A percentile compares a stretch with the other conserved stretches of the same genome.
Conservation (phyloP, 176 grass and related monocot genomes). For the Aegilops bicornis region DNA sequence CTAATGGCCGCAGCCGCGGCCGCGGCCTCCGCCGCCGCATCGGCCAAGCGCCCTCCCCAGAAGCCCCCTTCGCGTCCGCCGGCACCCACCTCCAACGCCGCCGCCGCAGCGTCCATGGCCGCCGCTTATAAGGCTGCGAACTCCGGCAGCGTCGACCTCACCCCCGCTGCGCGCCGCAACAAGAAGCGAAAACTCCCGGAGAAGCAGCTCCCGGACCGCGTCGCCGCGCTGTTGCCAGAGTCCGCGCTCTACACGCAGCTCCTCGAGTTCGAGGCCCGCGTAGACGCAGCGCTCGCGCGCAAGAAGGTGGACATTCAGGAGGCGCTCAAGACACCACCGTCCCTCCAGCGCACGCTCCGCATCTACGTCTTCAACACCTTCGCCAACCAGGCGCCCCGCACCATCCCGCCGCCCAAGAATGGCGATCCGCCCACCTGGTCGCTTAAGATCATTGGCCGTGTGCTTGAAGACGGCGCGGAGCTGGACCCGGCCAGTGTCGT, state of each 20-base stretch:
- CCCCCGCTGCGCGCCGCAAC: constrained; percentile 67
- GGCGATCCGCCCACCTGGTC: constrained; percentile 90
- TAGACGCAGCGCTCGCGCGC: constrained; percentile 71
- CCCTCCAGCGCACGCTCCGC: constrained; percentile 84
- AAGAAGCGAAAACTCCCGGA: constrained; percentile 95
- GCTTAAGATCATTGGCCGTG: constrained; percentile 89
- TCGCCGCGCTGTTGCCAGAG: constrained; percentile 77
- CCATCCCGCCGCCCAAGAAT: constrained; percentile 46
- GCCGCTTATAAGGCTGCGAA: constrained; percentile 43
- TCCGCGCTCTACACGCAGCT: constrained; percentile 94
- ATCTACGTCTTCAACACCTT: constrained; percentile 98
- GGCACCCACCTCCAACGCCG: constrained; percentile 32
- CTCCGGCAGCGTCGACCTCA: constrained; percentile 54
- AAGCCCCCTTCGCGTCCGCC: constrained; percentile 56
- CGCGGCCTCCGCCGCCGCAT: background rate
- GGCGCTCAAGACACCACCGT: constrained; percentile 75
- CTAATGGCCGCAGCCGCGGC: constrained; percentile 39
- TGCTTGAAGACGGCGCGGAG: constrained; percentile 73
- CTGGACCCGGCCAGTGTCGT: constrained; percentile 68
- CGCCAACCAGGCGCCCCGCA: constrained; percentile 66
- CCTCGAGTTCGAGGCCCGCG: constrained; percentile 88
- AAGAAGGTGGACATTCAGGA: constrained; percentile 98
- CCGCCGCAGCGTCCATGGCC: constrained; percentile 20
- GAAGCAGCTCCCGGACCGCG: constrained; percentile 93
- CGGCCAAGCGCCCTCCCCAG: constrained; percentile 71